These are phyloP conservation scores for Leccinum subtestaceum DNA, from an alignment of 768 basidiomycete genomes.

Conservation along the genomic window DNA sequence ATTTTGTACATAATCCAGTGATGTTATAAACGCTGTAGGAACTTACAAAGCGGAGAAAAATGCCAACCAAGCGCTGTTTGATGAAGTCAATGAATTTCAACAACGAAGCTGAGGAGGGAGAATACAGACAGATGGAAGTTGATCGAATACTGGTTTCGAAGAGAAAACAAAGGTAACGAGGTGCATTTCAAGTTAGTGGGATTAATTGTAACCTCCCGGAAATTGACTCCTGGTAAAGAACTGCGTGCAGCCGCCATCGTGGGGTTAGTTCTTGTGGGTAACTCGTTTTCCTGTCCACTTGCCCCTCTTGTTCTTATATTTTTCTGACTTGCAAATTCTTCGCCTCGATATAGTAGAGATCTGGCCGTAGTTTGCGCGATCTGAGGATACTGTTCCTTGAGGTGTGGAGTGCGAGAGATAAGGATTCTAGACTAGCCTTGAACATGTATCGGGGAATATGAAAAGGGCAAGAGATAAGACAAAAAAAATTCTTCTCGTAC, in stretches of 20 bases:
- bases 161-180: constrained; percentile 50
- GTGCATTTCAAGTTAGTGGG: constrained; percentile 46
- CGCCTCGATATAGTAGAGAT: not conserved
- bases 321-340: not conserved
- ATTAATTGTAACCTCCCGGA: too few relatives aligned
- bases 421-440: constrained; percentile 30
- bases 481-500: not conserved
- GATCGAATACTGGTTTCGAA: constrained; percentile 45
- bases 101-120: not conserved
- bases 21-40: not conserved
- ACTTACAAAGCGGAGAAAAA: constrained; percentile 50
- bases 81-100: not conserved
- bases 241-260: too few relatives aligned
- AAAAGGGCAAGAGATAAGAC: too few relatives aligned
- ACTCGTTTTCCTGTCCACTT: not conserved
- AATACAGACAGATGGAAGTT: constrained; percentile 48
- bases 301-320: not conserved
- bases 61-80: constrained; percentile 36
- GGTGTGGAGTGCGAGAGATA: constrained; percentile 22
- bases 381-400: not conserved
- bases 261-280: not conserved
- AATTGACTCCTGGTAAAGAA: too few relatives aligned
- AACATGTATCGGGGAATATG: not conserved
- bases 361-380: not conserved
- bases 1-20: not conserved